phyloP scores from a whole-genome alignment of 2,329 filamentous ascomycete genomes.

The Colletotrichum incanum region DNA sequence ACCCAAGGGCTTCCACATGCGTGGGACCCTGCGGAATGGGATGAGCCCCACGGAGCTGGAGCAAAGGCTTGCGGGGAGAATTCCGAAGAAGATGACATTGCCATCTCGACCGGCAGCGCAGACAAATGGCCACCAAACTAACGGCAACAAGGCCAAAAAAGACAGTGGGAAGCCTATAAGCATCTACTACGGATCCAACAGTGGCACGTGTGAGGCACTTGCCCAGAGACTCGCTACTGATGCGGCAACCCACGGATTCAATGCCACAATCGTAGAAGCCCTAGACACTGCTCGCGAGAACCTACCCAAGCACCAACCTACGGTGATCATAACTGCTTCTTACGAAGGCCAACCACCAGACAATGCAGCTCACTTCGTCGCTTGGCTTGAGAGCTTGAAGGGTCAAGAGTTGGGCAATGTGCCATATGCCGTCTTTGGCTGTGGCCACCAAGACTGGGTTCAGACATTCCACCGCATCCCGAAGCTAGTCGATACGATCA shows the following conservation, averaged over 20 bases:
- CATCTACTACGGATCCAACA: slow-evolving; percentile 79
- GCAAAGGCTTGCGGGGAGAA: slow-evolving; percentile 57
- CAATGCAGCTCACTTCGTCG: slow-evolving; percentile 76
- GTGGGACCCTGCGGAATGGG: slow-evolving; percentile 65
- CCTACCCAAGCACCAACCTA: slow-evolving; percentile 69
- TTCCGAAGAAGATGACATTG: slow-evolving; percentile 18
- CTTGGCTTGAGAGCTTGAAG: slow-evolving; percentile 70
- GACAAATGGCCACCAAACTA: too few species aligned
- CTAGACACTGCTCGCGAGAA: slow-evolving; percentile 72
- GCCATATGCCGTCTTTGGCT: slow-evolving; percentile 78
- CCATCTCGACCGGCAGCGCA: not conserved
- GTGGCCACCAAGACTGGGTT: slow-evolving; percentile 70
- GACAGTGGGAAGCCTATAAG: slow-evolving; percentile 60
- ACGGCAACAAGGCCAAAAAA: slow-evolving; percentile 24
- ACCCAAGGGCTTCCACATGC: slow-evolving; percentile 73
- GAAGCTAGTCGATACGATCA: slow-evolving; percentile 70
- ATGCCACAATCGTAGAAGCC: slow-evolving; percentile 63
- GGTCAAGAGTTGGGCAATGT: slow-evolving; percentile 68
- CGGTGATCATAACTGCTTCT: slow-evolving; percentile 75
- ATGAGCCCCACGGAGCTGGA: slow-evolving; percentile 60
- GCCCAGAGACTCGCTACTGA: slow-evolving; percentile 72
- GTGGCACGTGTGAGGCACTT: slow-evolving; percentile 78
- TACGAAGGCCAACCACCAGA: slow-evolving; percentile 81
- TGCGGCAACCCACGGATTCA: slow-evolving; percentile 70
- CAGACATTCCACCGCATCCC: slow-evolving; percentile 79